Evolutionary conservation across 2,329 filamentous ascomycete species (phyloP), one percentile per base, ranked within the genome.

Genomic region (Cryphonectria parasitica): DNA sequence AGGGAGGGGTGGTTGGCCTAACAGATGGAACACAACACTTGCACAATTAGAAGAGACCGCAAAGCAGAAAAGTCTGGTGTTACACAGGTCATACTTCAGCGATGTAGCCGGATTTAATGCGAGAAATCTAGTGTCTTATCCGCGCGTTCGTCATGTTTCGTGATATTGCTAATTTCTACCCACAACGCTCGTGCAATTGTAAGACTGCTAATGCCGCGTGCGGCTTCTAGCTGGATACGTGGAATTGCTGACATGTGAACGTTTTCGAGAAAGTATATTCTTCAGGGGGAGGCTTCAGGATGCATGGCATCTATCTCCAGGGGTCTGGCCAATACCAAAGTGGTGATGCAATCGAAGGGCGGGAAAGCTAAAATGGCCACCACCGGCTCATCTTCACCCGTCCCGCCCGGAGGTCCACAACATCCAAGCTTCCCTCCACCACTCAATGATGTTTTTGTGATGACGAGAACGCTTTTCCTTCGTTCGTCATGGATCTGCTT

Each of bases 261-360:
- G 8, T 13, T 1, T 39, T 39, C 1, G 10, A 11, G 36, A 39
- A 11, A 11, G 8, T 11, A 11, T 39, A 8, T 39, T 11, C 8
- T 39, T 39, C 8, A 39, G 11, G 10, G 36, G 6, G 22, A n/a
- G 45, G 45, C 22, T 10, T 52, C 22, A 52, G 36, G 36, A 52
- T n/a, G 19, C 8, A 10, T 52, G 19, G n/a, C 45, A 22, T 52
- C 8, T 22, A 10, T 7, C 19, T 22, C 19, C 45, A 52, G 45
- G 45, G 17, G 45, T n/a, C 45, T 2, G 17, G 3, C 25, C 11
- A n/a, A 19, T 25, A 52, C 7, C 11, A 34, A 11, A 71, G 49
- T 71, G 60, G 67, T 71, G 70, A 71, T 71, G 70, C 65, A 71
- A 71, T 69, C 45, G 63, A 39, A 43, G 60, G 15, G 19, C 34